Conservation (phyloP, 306 rosid genomes). For the Dalbergia oliveri region DNA sequence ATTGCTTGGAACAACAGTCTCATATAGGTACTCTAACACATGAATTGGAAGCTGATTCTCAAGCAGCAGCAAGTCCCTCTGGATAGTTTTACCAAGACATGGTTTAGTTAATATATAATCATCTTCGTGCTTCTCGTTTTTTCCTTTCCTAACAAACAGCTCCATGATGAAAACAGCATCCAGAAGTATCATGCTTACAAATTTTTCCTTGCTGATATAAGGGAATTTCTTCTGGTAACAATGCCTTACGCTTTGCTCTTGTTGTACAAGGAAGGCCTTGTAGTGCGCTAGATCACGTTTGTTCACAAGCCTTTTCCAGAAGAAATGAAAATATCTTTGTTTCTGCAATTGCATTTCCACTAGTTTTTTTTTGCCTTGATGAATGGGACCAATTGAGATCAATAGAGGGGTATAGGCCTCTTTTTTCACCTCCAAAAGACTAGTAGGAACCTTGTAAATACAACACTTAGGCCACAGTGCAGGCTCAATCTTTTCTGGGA, state of each 20-base stretch:
- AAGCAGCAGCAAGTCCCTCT: conserved; percentile 54
- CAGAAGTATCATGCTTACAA: conserved; percentile 45
- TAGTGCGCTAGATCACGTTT: not conserved
- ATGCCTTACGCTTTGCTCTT: conserved; percentile 23
- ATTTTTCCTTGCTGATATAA: conserved; percentile 15
- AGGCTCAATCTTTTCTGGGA: conserved; percentile 45
- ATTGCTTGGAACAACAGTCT: conserved; percentile 25
- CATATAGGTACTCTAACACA: conserved; percentile 49
- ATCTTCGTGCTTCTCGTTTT: not conserved
- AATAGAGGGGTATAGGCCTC: conserved; percentile 55
- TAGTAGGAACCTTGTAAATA: conserved; percentile 56
- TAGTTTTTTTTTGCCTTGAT: conserved; percentile 37
- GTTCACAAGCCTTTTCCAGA: conserved; percentile 21
- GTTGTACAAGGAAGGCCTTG: conserved; percentile 27
- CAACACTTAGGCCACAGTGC: conserved; percentile 44
- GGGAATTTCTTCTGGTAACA: conserved; percentile 41
- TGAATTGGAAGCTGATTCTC: conserved; percentile 69
- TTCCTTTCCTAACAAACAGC: conserved; percentile 44
- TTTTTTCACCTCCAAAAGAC: conserved; percentile 49
- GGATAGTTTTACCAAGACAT: conserved; percentile 53
- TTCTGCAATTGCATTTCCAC: conserved; percentile 52
- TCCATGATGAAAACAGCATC: conserved; percentile 52
- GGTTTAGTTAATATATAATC: conserved; percentile 52
- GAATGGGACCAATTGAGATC: conserved; percentile 65
- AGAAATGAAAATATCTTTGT: conserved; percentile 32